These are phyloP conservation scores for Huntiella savannae DNA, from an alignment of 2,329 filamentous ascomycete species.

Conservation along the genomic window DNA sequence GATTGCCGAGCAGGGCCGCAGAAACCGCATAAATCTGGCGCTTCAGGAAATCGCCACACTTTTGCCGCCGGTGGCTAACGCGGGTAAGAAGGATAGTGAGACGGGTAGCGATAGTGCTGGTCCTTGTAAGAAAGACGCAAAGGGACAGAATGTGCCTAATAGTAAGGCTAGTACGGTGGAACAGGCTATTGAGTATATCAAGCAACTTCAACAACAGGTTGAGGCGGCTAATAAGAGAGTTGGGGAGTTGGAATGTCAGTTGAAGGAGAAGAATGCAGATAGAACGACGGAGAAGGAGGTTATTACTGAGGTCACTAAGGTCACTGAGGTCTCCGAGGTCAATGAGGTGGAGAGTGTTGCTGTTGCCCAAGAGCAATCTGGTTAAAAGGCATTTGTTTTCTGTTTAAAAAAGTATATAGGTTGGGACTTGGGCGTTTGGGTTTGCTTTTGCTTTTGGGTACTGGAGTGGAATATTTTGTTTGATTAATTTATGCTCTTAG, in stretches of 20 bases:
- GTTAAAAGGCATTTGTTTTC: no score
- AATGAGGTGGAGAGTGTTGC: background rate
- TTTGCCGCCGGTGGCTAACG: constrained; percentile 41
- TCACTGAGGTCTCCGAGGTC: background rate
- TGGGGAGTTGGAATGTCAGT: constrained; percentile 42
- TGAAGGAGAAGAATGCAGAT: constrained; percentile 17
- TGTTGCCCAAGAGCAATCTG: background rate
- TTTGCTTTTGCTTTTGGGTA: no score
- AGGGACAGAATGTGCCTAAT: constrained; percentile 37
- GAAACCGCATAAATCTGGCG: constrained; percentile 89
- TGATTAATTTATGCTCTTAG: no score
- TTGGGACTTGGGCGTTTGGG: no score
- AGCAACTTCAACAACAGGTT: constrained; percentile 57
- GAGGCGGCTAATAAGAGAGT: constrained; percentile 44
- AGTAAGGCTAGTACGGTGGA: constrained; percentile 98
- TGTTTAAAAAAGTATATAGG: no score
- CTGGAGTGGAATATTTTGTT: no score
- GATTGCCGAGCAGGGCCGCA: constrained; percentile 84
- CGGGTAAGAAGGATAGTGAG: constrained; percentile 26
- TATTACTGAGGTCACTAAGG: background rate
- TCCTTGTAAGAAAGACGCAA: constrained; percentile 21
- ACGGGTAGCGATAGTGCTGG: constrained; percentile 18
- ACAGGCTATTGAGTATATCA: constrained; percentile 89
- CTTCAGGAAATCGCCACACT: constrained; percentile 78
- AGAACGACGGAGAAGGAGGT: no score